Percentiles rank a stretch among this genome's conserved stretches.
phyloP scores from a whole-genome alignment of 148 eudicot genomes.

The Diospyros lotus region DNA sequence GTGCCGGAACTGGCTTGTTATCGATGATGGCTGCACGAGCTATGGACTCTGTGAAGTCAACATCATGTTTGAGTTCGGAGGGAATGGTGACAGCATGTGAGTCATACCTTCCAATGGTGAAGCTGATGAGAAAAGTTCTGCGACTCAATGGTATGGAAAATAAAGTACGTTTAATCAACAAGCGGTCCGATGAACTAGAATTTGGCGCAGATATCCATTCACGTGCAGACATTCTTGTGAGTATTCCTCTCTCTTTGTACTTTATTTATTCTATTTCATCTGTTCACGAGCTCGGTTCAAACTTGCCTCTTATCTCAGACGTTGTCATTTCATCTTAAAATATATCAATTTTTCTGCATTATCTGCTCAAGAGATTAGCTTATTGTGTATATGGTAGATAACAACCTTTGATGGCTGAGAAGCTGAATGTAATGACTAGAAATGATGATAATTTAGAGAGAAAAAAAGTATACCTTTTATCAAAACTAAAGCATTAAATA shows the following conservation, averaged over 20 bases:
- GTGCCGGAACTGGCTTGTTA: constrained; percentile 92
- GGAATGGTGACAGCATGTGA: constrained; percentile 78
- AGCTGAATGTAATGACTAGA: background rate
- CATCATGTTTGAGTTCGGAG: constrained; percentile 27
- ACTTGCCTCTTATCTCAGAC: background rate
- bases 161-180: constrained; percentile 60
- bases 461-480: background rate
- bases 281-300: background rate
- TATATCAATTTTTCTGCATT: background rate
- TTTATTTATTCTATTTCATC: background rate
- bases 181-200: constrained; percentile 81
- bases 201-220: constrained; percentile 61
- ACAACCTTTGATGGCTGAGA: background rate
- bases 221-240: constrained; percentile 82
- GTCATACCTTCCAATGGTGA: constrained; percentile 93
- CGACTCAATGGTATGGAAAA: constrained; percentile 61
- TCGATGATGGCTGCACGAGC: constrained; percentile 96
- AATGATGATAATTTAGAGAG: background rate
- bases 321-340: background rate
- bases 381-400: background rate
- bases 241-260: constrained; percentile 13
- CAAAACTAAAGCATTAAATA: background rate
- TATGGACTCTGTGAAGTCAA: constrained; percentile 34
- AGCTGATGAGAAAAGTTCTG: constrained; percentile 70
- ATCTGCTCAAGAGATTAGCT: background rate